Evolutionary conservation across 208 protist species (phyloP), one percentile per base, ranked within the genome.

Genomic region (Trypanosoma platydactyli): DNA sequence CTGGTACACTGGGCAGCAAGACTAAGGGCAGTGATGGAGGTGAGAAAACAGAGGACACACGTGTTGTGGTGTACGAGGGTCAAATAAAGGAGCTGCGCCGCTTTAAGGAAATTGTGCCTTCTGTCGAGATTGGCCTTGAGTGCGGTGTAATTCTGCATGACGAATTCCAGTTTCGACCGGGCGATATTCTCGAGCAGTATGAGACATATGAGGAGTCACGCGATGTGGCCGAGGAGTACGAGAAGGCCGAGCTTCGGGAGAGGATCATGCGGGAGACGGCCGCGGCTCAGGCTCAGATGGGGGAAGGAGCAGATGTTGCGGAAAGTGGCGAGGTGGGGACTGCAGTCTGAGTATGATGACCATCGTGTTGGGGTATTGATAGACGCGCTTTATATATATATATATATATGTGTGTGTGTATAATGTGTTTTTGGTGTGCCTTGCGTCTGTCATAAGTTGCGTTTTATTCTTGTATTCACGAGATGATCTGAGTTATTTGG

Each of bases 121-220:
- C 71, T 24, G 88, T 97, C 16, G 92, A 97, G 62, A 71, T 72
- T 13, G 92, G 92, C 16, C 58, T 95, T 18, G 92, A 97, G 64
- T 97, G 92, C 56, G 92, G 92, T 29, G 87, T 95, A 11, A 92
- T 97, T 49, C 73, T 97, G 24, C 74, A 91, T 63, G 89, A 97
- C 65, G 88, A 89, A 68, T 97, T 95, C 71, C 58, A 78, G 46
- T 96, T 96, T 57, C 75, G 77, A 15, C 61, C 68, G 1, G 90
- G 90, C 6, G 90, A 96, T 54, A 67, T 87, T 46, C 68, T 96
- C 35, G 80, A 96, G 76, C 79, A 81, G 78, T 80, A 81, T 45
- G 87, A 93, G 68, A 53, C 71, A 11, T 91, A 90, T 64, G 86
- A 92, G 58, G 88, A 91, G 76, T 63, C 73, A 40, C 85, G 85